phyloP scores from a whole-genome alignment of 2,329 filamentous ascomycete species.

The Fusarium nematophilum region DNA sequence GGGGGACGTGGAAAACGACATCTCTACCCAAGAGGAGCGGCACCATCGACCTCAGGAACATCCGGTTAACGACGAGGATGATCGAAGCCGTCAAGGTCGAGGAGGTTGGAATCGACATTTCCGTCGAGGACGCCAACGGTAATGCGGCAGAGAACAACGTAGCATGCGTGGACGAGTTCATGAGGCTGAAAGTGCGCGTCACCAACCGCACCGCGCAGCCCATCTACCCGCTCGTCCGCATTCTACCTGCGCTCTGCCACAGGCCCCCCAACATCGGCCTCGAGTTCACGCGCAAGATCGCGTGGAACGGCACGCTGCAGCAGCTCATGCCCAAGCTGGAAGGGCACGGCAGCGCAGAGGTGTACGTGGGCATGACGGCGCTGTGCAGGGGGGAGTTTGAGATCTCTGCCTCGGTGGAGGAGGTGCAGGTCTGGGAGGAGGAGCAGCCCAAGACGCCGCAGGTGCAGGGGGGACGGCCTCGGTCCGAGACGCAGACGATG shows the following conservation, averaged over 20 bases:
- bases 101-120: constrained; percentile 77
- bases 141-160: constrained; percentile 35
- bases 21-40: constrained; percentile 68
- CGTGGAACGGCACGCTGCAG: constrained; percentile 88
- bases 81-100: constrained; percentile 85
- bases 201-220: constrained; percentile 76
- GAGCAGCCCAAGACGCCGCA: constrained; percentile 40
- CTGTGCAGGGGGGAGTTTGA: constrained; percentile 87
- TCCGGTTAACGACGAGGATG: constrained; percentile 81
- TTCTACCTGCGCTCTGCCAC: constrained; percentile 81
- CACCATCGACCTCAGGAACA: constrained; percentile 78
- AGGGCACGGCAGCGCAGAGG: constrained; percentile 68
- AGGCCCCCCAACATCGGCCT: constrained; percentile 78
- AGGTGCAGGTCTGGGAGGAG: constrained; percentile 69
- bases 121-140: constrained; percentile 55
- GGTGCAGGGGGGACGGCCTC: constrained; percentile 52
- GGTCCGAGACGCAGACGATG: constrained; percentile 67
- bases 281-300: constrained; percentile 83
- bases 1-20: constrained; percentile 76
- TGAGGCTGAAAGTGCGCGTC: constrained; percentile 77
- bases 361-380: constrained; percentile 77
- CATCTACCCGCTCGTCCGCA: constrained; percentile 77
- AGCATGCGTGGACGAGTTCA: constrained; percentile 64
- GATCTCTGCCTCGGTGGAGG: constrained; percentile 82
- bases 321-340: constrained; percentile 73